Evolutionary conservation across 106 monocot genomes (phyloP), one percentile per base, ranked within the genome.

Genomic region (Ottelia alismoides): DNA sequence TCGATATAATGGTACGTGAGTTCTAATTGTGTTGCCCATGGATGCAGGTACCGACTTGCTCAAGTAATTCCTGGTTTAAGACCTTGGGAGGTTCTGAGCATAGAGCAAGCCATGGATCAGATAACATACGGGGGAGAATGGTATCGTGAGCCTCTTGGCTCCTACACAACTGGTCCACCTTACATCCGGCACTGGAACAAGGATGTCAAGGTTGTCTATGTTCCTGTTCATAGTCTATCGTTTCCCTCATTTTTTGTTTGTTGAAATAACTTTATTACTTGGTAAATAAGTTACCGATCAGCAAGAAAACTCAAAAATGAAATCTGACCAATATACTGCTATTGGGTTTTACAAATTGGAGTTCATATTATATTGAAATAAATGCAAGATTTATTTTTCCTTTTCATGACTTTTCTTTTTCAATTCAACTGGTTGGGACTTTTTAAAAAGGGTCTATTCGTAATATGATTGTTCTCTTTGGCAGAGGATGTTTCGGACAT

Each of bases 31-130:
- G 24, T 3, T 44, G 2, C 30, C 43, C 6, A 29, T 19, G 2
- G 21, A 53, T 20, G 30, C 68, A 89, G 88, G 67, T 63, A 83
- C 22, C 88, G 80, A 43, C 83, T 89, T 65, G 70, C 76, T 56
- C 51, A 83, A 53, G 56, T 83, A 20, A 80, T 83, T 51, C 88
- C 88, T 62, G 83, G 76, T 50, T 63, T 89, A 54, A 79, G 88
- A 61, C 88, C 83, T 28, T 89, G 88, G 83, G 88, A 89, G 58
- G 77, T 89, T 65, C 68, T 89, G 26, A 89, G 83, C 30, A 30
- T 89, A 20, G 88, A 89, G 52, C 83, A 89, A 54, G 88, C 88
- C 26, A 89, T 89, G 88, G 83, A 89, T 53, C 53, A 65, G 28
- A 83, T 89, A 59, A 83, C 83, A 51, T 89, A 77, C 56, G 58